Evolutionary conservation across 2,329 filamentous ascomycete genomes (phyloP).

Genomic region (Botrytis tulipae): DNA sequence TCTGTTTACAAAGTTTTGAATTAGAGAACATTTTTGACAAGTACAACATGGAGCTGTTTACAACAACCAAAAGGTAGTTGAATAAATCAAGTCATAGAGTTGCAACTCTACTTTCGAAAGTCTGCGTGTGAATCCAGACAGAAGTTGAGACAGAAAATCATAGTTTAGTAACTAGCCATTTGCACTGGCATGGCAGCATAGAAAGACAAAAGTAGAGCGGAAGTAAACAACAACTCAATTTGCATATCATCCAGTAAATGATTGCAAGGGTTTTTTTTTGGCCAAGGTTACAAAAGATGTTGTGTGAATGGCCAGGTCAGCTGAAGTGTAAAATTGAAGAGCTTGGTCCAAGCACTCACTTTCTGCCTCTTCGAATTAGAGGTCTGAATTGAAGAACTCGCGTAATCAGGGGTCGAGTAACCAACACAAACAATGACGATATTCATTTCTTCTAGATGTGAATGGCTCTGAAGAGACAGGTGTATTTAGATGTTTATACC

Average conservation of each 20-base stretch:
- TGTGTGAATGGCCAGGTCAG: background rate
- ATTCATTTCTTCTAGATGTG: background rate
- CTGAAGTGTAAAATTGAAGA: background rate
- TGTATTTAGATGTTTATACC: background rate
- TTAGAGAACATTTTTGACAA: background rate
- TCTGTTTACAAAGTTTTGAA: background rate
- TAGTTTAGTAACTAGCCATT: background rate
- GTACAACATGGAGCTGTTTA: background rate
- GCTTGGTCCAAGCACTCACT: background rate
- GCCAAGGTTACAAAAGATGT: background rate
- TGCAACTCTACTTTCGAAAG: background rate
- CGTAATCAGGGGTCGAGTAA: background rate
- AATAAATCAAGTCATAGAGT: background rate
- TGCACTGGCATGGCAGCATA: background rate
- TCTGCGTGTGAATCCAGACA: background rate
- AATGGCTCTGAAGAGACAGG: background rate
- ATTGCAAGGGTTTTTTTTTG: background rate
- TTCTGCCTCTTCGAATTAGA: background rate
- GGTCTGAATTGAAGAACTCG: background rate
- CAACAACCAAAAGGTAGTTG: background rate
- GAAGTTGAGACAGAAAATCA: background rate
- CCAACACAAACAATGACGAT: background rate
- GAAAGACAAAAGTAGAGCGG: background rate
- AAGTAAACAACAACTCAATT: background rate
- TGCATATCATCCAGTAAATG: background rate